Evolutionary conservation across 2,329 filamentous ascomycete genomes (phyloP).

Genomic region (Ceratocystis cacaofunesta): DNA sequence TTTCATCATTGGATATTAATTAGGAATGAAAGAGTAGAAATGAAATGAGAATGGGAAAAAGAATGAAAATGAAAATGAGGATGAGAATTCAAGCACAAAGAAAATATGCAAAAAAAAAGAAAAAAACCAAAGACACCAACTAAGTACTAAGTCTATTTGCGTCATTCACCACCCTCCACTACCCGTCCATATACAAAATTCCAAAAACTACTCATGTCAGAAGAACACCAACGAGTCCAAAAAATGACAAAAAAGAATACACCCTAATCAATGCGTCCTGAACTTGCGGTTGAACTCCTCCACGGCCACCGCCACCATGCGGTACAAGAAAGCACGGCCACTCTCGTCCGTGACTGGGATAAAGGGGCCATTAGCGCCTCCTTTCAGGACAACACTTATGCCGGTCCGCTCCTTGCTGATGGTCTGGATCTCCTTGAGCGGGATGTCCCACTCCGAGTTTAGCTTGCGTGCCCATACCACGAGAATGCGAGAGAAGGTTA

Average conservation of each 20-base stretch:
- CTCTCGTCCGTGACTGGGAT: slow-evolving; percentile 86
- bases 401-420: slow-evolving; percentile 95
- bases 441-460: slow-evolving; percentile 88
- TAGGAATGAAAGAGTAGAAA: no score
- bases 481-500: slow-evolving; percentile 78
- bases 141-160: no score
- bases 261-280: slow-evolving; percentile 21
- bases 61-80: no score
- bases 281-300: slow-evolving; percentile 53
- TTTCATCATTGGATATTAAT: neutral
- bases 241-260: neutral
- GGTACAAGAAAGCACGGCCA: slow-evolving; percentile 46
- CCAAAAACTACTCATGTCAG: no score
- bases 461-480: slow-evolving; percentile 76
- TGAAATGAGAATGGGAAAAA: no score
- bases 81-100: no score
- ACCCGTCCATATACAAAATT: no score
- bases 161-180: no score
- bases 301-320: slow-evolving; percentile 50
- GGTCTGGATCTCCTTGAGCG: slow-evolving; percentile 88
- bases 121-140: no score
- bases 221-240: no score
- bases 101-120: no score
- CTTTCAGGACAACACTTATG: slow-evolving; percentile 73
- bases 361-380: slow-evolving; percentile 86